Evolutionary conservation across 2,329 filamentous ascomycete species (phyloP), one percentile per base, ranked within the genome.

Genomic region (Fusarium pseudocircinatum): DNA sequence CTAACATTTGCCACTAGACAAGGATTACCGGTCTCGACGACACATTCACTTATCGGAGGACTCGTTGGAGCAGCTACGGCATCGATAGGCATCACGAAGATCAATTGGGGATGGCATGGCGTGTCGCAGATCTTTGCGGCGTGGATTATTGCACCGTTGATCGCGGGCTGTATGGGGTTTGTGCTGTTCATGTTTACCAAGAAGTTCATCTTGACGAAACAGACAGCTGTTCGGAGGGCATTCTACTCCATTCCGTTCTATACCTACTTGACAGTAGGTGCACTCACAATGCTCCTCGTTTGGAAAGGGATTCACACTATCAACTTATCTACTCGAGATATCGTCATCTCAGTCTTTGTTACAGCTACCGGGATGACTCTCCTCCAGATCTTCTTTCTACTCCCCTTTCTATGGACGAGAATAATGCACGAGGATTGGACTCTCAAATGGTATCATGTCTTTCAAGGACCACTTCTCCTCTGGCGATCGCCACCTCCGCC

Each of bases 1-100:
- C 82, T 89, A 20, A 88, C 86, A 4, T 74, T 87, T 52, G 87
- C 87, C 3, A 89, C 87, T 4, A 79, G 82, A 13, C 81, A 86
- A 53, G 87, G 86, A 53, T 81, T 88, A 67, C 87, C 87, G 3
- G 85, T 89, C 8, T 87, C 85, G 7, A 89, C 87, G 5, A 89
- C 87, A 0, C 86, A 88, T 76, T 86, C 84, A 60, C 84, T 88
- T 43, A 84, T 87, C 43, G 86, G 82, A 9, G 82, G 82, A 4
- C 43, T 84, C 3, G 78, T 84, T 2, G 82, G 82, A 16, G 78
- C 81, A 1, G 82, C 80, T 6, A 80, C 79, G 0, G 82, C 82
- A 2, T 79, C 80, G 2, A 78, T 84, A 16, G 82, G 82, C 11
- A 80, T 82, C 36, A 28, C 50, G 1, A 79, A 81, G 49, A 75